These are phyloP conservation scores for Zalaria obscura DNA, from an alignment of 2,329 filamentous ascomycete genomes.

Conservation along the genomic window DNA sequence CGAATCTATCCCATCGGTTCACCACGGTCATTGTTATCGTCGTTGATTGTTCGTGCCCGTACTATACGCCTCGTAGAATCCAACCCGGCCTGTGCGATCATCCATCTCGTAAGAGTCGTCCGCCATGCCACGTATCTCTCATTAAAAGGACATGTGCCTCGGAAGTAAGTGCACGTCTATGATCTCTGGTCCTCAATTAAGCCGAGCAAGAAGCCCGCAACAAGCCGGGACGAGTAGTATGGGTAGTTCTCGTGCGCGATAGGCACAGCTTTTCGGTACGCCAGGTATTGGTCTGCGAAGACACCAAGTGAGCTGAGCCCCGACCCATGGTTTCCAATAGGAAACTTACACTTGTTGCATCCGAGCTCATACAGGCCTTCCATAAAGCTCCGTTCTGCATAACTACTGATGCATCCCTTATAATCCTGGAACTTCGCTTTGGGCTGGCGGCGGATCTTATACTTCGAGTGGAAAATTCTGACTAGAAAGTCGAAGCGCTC, in stretches of 20 bases:
- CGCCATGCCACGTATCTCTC: too few relatives aligned
- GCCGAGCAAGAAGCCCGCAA: slow-evolving; percentile 26
- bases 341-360: slow-evolving; percentile 26
- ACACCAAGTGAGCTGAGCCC: not conserved
- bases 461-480: slow-evolving; percentile 33
- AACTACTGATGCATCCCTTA: not conserved
- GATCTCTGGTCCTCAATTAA: too few relatives aligned
- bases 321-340: too few relatives aligned
- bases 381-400: slow-evolving; percentile 4
- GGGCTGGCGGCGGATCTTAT: slow-evolving; percentile 22
- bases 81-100: too few relatives aligned
- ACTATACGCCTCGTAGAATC: too few relatives aligned
- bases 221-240: slow-evolving; percentile 27
- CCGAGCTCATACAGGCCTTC: slow-evolving; percentile 21
- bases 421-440: slow-evolving; percentile 4
- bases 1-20: too few relatives aligned
- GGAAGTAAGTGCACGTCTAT: too few relatives aligned
- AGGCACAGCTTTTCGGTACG: slow-evolving; percentile 20
- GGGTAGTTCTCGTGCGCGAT: slow-evolving; percentile 24
- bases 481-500: slow-evolving; percentile 28
- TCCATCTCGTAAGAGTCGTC: too few relatives aligned
- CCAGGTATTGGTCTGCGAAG: slow-evolving; percentile 24
- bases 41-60: too few relatives aligned
- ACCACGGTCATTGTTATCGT: too few relatives aligned
- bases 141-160: too few relatives aligned